Evolutionary conservation across 495 filamentous ascomycete species (phyloP).

Genomic region (Penicillium lividum): DNA sequence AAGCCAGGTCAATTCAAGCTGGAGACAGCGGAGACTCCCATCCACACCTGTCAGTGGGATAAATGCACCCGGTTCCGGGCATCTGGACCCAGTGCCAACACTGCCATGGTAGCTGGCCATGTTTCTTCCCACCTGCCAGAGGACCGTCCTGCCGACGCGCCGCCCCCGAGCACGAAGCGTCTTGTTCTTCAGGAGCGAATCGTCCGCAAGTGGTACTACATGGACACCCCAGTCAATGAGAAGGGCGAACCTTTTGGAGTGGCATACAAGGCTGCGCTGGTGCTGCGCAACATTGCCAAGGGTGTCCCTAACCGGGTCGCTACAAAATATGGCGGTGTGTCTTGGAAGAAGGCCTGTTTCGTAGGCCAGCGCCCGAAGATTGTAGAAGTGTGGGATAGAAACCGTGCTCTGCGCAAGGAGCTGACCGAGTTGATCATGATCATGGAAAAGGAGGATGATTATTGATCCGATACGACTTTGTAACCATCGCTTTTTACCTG

Average conservation of each 20-base stretch:
- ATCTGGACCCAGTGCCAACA: slow-evolving; percentile 42
- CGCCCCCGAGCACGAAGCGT: slow-evolving; percentile 43
- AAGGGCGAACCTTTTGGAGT: slow-evolving; percentile 78
- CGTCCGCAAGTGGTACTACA: slow-evolving; percentile 47
- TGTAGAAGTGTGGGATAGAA: slow-evolving; percentile 45
- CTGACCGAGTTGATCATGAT: slow-evolving; percentile 49
- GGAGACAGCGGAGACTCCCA: slow-evolving; percentile 42
- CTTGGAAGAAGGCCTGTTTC: slow-evolving; percentile 48
- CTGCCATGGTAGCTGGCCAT: slow-evolving; percentile 46
- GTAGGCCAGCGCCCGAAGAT: slow-evolving; percentile 44
- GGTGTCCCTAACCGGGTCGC: slow-evolving; percentile 56
- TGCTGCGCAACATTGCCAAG: slow-evolving; percentile 85
- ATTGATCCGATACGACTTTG: slow-evolving; percentile 19
- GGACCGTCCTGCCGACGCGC: slow-evolving; percentile 50
- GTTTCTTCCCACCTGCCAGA: slow-evolving; percentile 54
- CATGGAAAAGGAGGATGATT: slow-evolving; percentile 46
- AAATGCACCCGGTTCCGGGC: slow-evolving; percentile 43
- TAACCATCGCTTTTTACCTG: background rate
- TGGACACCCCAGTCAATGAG: slow-evolving; percentile 79
- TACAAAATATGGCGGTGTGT: slow-evolving; percentile 33
- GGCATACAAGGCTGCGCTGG: slow-evolving; percentile 78
- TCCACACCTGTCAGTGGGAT: slow-evolving; percentile 43
- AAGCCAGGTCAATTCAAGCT: slow-evolving; percentile 50
- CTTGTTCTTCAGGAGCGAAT: slow-evolving; percentile 44
- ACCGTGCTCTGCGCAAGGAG: slow-evolving; percentile 45